phyloP scores from a whole-genome alignment of 495 filamentous ascomycete species.

The Parachaetomium inaequale region DNA sequence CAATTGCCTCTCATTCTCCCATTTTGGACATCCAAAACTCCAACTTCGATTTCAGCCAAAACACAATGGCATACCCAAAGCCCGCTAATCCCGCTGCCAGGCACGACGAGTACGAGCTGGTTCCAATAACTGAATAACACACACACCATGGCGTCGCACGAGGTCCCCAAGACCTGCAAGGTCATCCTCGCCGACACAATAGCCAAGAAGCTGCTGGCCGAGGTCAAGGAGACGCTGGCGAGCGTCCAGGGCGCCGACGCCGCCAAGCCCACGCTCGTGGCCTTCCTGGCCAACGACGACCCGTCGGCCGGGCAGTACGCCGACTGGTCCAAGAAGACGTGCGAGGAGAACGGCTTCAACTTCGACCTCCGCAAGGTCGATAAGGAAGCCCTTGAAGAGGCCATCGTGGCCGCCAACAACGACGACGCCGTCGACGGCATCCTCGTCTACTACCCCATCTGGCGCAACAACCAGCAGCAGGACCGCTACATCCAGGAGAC shows the following conservation, averaged over 20 bases:
- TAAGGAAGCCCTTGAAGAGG: constrained; percentile 84
- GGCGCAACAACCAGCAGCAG: constrained; percentile 65
- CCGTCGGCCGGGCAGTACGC: constrained; percentile 90
- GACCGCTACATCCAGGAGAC: constrained; percentile 95
- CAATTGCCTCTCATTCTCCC: background rate
- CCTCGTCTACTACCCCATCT: constrained; percentile 98
- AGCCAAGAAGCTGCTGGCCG: constrained; percentile 70
- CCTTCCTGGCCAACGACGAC: constrained; percentile 88
- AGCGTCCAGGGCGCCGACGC: constrained; percentile 51
- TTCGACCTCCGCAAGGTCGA: constrained; percentile 79
- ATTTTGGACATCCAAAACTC: background rate
- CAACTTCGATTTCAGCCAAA: background rate
- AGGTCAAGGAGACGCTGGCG: constrained; percentile 68
- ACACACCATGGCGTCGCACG: constrained; percentile 41
- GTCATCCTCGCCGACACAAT: constrained; percentile 82
- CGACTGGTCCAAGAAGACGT: constrained; percentile 95
- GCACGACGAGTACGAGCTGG: background rate
- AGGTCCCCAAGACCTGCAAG: constrained; percentile 70
- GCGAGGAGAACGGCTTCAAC: constrained; percentile 82
- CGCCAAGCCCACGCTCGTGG: constrained; percentile 71
- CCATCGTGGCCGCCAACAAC: constrained; percentile 74
- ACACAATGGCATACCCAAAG: background rate
- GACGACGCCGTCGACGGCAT: constrained; percentile 82
- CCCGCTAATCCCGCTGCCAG: constrained; percentile 2
- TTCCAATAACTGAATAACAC: background rate